phyloP scores from a whole-genome alignment of 768 basidiomycete species.

The Chlorophyllum brunneum region DNA sequence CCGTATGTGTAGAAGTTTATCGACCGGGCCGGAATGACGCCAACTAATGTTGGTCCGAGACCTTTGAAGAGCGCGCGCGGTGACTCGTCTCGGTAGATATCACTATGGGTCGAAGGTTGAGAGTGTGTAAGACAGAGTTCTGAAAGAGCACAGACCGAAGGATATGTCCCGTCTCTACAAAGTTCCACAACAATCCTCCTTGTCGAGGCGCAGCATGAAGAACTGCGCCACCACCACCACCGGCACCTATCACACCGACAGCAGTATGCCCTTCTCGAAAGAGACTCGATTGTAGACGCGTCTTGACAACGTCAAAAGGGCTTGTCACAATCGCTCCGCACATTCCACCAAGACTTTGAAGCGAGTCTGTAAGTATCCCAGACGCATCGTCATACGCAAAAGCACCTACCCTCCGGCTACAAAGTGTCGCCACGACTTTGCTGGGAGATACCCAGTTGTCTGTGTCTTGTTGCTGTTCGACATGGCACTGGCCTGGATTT shows the following conservation, averaged over 20 bases:
- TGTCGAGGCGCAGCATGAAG: slow-evolving; percentile 12
- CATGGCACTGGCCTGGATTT: neutral
- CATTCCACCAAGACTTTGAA: slow-evolving; percentile 88
- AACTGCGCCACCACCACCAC: slow-evolving; percentile 15
- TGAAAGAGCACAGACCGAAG: slow-evolving; percentile 52
- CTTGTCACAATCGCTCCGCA: slow-evolving; percentile 95
- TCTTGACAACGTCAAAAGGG: slow-evolving; percentile 98
- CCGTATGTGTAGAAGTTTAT: slow-evolving; percentile 99
- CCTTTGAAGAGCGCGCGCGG: slow-evolving; percentile 90
- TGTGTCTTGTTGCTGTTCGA: slow-evolving; percentile 5
- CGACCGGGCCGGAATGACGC: slow-evolving; percentile 91
- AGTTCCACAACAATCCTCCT: slow-evolving; percentile 75
- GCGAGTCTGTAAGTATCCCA: slow-evolving; percentile 8
- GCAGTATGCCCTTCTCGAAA: slow-evolving; percentile 47
- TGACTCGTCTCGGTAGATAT: slow-evolving; percentile 88
- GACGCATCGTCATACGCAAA: neutral
- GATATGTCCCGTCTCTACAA: slow-evolving; percentile 91
- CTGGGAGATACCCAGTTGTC: slow-evolving; percentile 19
- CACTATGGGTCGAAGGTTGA: slow-evolving; percentile 35
- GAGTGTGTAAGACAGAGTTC: neutral
- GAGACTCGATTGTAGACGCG: slow-evolving; percentile 88
- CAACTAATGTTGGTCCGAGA: slow-evolving; percentile 90
- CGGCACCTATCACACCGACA: slow-evolving; percentile 34
- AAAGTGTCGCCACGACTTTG: slow-evolving; percentile 83
- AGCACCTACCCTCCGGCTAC: slow-evolving; percentile 78